These are phyloP conservation scores for Auricularia cornea DNA, from an alignment of 768 basidiomycete species.

Conservation along the genomic window DNA sequence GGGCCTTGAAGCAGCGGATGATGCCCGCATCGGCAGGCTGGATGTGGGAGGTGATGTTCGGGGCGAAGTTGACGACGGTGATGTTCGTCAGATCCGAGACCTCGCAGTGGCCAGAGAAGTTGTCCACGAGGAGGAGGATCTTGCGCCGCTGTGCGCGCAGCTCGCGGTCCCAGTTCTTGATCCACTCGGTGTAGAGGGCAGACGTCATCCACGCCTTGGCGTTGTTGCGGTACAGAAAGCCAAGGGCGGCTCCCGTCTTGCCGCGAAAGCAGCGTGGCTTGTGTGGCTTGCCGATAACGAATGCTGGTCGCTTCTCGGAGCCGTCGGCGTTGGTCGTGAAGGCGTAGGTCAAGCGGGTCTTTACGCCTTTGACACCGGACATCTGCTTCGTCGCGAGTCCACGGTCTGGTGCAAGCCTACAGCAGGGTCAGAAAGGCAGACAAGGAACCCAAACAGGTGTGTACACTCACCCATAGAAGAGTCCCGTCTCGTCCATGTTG, in stretches of 20 bases:
- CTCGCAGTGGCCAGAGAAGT: conserved; percentile 7
- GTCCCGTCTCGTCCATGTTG: conserved; percentile 4
- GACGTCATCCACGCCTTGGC: conserved; percentile 33
- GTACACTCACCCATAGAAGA: no score
- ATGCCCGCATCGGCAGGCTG: conserved; percentile 13
- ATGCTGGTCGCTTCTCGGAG: conserved; percentile 20
- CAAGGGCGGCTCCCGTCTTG: conserved; percentile 11
- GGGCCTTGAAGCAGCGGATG: conserved; percentile 17
- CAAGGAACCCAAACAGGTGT: no score
- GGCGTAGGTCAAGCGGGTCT: not conserved
- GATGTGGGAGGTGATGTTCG: conserved; percentile 13
- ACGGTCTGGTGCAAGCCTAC: no score
- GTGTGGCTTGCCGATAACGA: conserved; percentile 27
- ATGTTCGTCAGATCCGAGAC: conserved; percentile 2
- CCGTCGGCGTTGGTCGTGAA: conserved; percentile 15
- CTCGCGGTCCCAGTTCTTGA: conserved; percentile 1
- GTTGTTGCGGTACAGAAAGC: conserved; percentile 25
- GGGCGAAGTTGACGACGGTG: conserved; percentile 4
- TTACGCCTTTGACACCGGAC: conserved; percentile 1
- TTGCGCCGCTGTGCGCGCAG: not conserved
- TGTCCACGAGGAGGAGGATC: conserved; percentile 10
- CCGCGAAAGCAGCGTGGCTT: conserved; percentile 22
- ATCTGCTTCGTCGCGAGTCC: not conserved
- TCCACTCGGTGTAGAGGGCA: conserved; percentile 11
- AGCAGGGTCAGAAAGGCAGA: no score